A percentile compares a stretch with the other conserved stretches of the same genome.
These are phyloP conservation scores for Colletotrichum agaves DNA, from an alignment of 2,329 filamentous ascomycete species.

Conservation along the genomic window DNA sequence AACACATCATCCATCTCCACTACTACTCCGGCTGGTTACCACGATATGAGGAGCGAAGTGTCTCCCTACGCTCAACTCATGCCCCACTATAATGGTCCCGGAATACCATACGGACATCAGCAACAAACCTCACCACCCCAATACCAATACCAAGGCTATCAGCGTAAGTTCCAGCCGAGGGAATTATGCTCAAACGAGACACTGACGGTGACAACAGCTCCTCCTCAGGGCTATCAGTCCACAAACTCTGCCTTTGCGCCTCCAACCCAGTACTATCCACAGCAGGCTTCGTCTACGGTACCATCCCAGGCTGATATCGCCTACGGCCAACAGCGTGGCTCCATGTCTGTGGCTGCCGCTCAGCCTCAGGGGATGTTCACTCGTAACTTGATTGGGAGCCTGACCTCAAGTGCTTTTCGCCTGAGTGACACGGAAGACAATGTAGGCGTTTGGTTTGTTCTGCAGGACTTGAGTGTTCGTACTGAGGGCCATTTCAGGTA, in stretches of 20 bases:
- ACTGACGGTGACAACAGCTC: conserved; percentile 7
- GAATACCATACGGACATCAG: conserved; percentile 29
- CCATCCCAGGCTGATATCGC: conserved; percentile 43
- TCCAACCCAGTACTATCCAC: conserved; percentile 51
- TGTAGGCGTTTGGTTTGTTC: conserved; percentile 94
- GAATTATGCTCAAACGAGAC: not conserved
- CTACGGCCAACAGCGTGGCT: conserved; percentile 42
- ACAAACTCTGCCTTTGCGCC: conserved; percentile 48
- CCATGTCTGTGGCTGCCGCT: conserved; percentile 52
- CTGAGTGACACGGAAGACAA: conserved; percentile 82
- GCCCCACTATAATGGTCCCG: conserved; percentile 22
- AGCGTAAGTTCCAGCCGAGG: conserved; percentile 14
- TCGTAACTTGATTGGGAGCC: conserved; percentile 90
- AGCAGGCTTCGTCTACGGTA: conserved; percentile 44
- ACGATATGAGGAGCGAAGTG: conserved; percentile 50
- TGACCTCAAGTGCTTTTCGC: conserved; percentile 88
- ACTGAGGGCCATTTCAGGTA: conserved; percentile 93
- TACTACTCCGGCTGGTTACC: conserved; percentile 78
- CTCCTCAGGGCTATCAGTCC: conserved; percentile 16
- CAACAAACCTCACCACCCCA: conserved; percentile 15
- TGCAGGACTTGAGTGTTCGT: conserved; percentile 93
- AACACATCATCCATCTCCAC: conserved; percentile 82
- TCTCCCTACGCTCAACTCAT: conserved; percentile 36
- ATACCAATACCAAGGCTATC: conserved; percentile 24
- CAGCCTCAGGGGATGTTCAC: conserved; percentile 88